Conservation (phyloP, 2,329 filamentous ascomycete genomes). For the Xylariaceae sp. region DNA sequence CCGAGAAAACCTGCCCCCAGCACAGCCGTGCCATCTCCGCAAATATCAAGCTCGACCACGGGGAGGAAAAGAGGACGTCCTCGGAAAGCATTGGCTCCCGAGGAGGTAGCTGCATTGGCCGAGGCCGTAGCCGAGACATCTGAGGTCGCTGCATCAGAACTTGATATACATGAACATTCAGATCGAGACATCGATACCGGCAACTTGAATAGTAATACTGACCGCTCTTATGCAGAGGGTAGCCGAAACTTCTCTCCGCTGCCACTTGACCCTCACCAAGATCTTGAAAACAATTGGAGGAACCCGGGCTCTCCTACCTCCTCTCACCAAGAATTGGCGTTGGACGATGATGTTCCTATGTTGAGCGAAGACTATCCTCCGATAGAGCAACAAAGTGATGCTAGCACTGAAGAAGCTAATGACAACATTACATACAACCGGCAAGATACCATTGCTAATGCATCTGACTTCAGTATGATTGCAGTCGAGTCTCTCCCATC, state of each 20-base stretch:
- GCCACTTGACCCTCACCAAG: constrained; percentile 4
- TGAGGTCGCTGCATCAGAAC: constrained; percentile 3
- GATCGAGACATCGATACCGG: constrained; percentile 4
- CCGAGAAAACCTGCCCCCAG: constrained; percentile 20
- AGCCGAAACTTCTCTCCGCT: no score
- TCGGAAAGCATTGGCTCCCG: constrained; percentile 26
- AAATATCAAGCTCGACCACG: constrained; percentile 21
- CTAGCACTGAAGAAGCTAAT: constrained; percentile 22
- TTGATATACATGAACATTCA: constrained; percentile 1
- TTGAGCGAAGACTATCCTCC: constrained; percentile 22
- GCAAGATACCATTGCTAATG: constrained; percentile 42
- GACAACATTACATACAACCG: constrained; percentile 19
- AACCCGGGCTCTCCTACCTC: constrained; percentile 12
- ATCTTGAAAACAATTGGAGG: constrained; percentile 4
- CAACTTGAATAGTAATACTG: constrained; percentile 10
- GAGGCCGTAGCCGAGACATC: constrained; percentile 12
- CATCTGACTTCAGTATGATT: constrained; percentile 56
- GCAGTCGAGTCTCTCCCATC: constrained; percentile 52
- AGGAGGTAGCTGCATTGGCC: constrained; percentile 20
- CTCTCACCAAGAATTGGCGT: constrained; percentile 14
- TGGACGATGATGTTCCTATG: constrained; percentile 16
- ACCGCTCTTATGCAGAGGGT: no score
- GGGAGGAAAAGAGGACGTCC: constrained; percentile 31
- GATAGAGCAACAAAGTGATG: constrained; percentile 27
- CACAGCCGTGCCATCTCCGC: constrained; percentile 25